Base-by-base conservation (phyloP, 805 yeast species). In the Saccharomycopsis fermentans region DNA sequence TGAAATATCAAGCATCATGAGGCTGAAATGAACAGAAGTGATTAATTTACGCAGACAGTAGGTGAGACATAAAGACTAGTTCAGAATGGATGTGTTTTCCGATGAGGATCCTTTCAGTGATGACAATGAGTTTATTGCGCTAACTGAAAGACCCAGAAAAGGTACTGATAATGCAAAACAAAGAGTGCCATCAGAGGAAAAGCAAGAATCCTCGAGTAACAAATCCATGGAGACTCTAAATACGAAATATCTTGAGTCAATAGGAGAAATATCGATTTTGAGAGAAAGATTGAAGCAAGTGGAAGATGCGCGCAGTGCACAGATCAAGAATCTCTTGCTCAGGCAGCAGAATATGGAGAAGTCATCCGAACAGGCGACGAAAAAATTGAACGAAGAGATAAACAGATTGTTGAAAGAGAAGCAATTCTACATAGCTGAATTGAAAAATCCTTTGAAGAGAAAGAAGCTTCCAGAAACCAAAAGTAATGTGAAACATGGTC, bases 251-350 rank as follows among this genome's bases (percentile, higher is more conserved):
- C 75, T 73, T 57, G 71, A 77, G 37, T 85, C 88, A 4, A 80
- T 80, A 58, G 97, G 97, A 2, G 96, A 91, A 66, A 83, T 87
- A 39, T 83, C 94, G 14, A 83, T 90, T 37, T 73, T 91, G 17
- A 74, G 95, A 57, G 81, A 84, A 9, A 88, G 83, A 64, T 71
- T 87, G 21, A 71, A 77, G 21, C 76, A 78, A 48, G 61, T 80
- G 2, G 79, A 78, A 55, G 66, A 66, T 27, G 74, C 72, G 54
- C 72, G 72, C 48, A 71, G 71, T 5, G 69, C 68, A 1, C 83
- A 80, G 62, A 65, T 72, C 27, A 60, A 65, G 35, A 59, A 58
- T 6, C 71, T 70, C 55, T 60, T 62, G 4, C 62, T 65, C 4
- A 69, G 68, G 24, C 62, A 70, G 4, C 62, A 66, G 4, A 66